Evolutionary conservation across 2,329 filamentous ascomycete genomes (phyloP).

Genomic region (Aspergillus chevalieri): DNA sequence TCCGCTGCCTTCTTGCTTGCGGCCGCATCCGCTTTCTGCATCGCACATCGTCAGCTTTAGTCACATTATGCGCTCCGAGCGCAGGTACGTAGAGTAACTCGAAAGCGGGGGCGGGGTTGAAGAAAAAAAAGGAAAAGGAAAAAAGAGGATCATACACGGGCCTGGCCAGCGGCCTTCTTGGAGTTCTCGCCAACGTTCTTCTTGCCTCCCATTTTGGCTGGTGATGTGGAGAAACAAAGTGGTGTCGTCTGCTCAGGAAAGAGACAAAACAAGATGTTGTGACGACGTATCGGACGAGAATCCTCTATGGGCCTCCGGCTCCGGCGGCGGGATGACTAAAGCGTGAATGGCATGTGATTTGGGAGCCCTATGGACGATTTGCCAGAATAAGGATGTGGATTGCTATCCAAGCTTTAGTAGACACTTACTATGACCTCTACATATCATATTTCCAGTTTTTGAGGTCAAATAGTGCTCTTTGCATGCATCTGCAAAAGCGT

Average conservation of each 20-base stretch:
- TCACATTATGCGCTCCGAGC: conserved; percentile 1
- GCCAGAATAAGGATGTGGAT: too few species aligned
- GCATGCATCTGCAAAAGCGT: too few species aligned
- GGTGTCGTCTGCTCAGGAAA: background rate
- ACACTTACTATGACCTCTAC: too few species aligned
- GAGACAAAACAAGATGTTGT: background rate
- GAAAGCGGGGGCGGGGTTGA: conserved; percentile 21
- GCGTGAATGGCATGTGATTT: background rate
- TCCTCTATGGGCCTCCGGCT: background rate
- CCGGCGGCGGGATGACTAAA: conserved; percentile 1
- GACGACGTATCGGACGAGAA: background rate
- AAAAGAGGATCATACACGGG: conserved; percentile 39
- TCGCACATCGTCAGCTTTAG: conserved; percentile 8
- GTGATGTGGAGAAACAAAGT: background rate
- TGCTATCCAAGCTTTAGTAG: too few species aligned
- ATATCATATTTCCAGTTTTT: too few species aligned
- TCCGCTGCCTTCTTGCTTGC: conserved; percentile 70
- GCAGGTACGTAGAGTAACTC: conserved; percentile 10
- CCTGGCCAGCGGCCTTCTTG: conserved; percentile 87
- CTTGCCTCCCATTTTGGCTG: conserved; percentile 63
- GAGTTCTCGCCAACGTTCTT: conserved; percentile 61
- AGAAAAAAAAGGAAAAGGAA: conserved; percentile 3
- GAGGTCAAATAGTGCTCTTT: too few species aligned
- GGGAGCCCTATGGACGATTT: background rate
- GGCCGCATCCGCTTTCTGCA: conserved; percentile 79